Evolutionary conservation across 2,329 filamentous ascomycete genomes (phyloP), one percentile per base, ranked within the genome.

Genomic region (Fusarium marasasianum): DNA sequence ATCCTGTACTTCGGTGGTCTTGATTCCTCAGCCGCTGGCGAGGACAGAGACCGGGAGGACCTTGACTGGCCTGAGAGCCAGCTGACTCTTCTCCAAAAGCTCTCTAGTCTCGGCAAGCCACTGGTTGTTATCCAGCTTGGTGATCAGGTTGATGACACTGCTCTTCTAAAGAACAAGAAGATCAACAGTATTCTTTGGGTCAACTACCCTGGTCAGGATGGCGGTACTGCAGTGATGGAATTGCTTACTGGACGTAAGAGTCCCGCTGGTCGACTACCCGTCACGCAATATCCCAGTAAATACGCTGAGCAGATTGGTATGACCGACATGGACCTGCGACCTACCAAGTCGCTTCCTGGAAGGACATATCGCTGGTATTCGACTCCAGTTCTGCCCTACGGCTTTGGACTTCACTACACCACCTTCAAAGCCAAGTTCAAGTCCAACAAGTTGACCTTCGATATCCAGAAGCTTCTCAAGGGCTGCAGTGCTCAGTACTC

Each of bases 171-270:
- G 53, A 44, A 67, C 4, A 67, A 61, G 20, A 41, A 37, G 8
- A n/a, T 67, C 9, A 67, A 67, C 35, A 67, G 65, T n/a, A 67
- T 67, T 12, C 63, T 67, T 2, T 67, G 63, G 65, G 53, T 61
- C 6, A 67, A 67, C 22, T 67, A 67, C 8, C 65, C 65, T 3
- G 63, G 63, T 4, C 65, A 67, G 3, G 65, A 67, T 12, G 65
- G 65, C 1, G 63, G 65, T 1, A 67, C 63, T 8, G 65, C 65
- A 3, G 53, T 67, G 0, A 61, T 67, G 38, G 53, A 67, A 1
- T 9, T 67, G 1, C 43, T 67, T 8, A 67, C 53, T 0, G 65
- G 65, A 1, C 53, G 63, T 0, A 61, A 67, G 22, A 41, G 40
- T 0, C 65, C 65, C 0, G 65, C 65, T 41, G 65, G 65, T 5